These are phyloP conservation scores for Zygotorulaspora chibaensis DNA, from an alignment of 805 yeast genomes.

Conservation along the genomic window DNA sequence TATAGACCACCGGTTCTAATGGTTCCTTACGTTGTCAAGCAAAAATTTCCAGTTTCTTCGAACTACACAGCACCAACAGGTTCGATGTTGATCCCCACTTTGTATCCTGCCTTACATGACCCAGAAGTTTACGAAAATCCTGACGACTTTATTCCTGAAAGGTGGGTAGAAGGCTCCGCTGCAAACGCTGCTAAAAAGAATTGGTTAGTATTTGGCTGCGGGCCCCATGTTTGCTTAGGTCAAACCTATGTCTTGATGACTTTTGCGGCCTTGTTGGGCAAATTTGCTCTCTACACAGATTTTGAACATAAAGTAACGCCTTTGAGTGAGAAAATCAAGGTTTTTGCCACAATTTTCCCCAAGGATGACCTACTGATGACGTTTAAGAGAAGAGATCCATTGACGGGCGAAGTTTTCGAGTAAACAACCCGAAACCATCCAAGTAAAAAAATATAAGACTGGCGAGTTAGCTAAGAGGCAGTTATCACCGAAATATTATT, in stretches of 20 bases:
- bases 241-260: conserved; percentile 89
- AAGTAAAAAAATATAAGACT: not conserved
- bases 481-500: not conserved
- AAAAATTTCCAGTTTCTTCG: conserved; percentile 76
- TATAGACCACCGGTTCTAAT: conserved; percentile 96
- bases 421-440: conserved; percentile 1
- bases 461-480: not conserved
- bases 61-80: conserved; percentile 94
- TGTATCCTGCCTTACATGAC: conserved; percentile 94
- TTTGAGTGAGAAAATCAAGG: conserved; percentile 85
- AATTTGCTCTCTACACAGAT: conserved; percentile 76
- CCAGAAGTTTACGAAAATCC: conserved; percentile 96
- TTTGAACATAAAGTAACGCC: conserved; percentile 80
- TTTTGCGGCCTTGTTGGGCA: conserved; percentile 86
- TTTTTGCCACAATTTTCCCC: conserved; percentile 97
- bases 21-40: conserved; percentile 95
- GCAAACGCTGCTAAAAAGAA: conserved; percentile 77
- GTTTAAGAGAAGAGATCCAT: conserved; percentile 62
- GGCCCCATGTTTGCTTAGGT: conserved; percentile 95
- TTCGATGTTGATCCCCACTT: conserved; percentile 91
- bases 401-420: conserved; percentile 32
- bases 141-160: conserved; percentile 90
- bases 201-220: conserved; percentile 97
- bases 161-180: conserved; percentile 80
- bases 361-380: conserved; percentile 84